These are phyloP conservation scores for Globisporangium parvum DNA, from an alignment of 352 stramenopile species.

Conservation along the genomic window DNA sequence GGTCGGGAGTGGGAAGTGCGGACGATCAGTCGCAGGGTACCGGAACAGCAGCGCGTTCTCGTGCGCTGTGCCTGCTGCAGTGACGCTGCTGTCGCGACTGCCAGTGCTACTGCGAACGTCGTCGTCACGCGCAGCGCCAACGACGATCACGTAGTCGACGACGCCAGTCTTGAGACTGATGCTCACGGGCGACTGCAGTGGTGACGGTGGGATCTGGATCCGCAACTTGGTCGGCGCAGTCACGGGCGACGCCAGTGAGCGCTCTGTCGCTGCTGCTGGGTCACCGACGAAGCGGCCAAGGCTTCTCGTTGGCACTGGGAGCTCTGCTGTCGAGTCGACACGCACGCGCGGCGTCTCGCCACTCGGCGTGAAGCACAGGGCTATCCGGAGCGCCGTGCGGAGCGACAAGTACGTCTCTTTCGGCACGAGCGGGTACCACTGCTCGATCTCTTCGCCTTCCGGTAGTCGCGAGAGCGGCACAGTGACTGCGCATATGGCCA, in stretches of 20 bases:
- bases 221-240: constrained; percentile 6
- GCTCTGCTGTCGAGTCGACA: constrained; percentile 17
- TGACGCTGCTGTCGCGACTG: not conserved
- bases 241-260: constrained; percentile 30
- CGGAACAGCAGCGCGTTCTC: constrained; percentile 62
- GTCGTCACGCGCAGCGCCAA: constrained; percentile 22
- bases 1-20: constrained; percentile 62
- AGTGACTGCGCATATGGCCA: constrained; percentile 39
- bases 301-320: constrained; percentile 13
- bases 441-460: constrained; percentile 75
- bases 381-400: constrained; percentile 62
- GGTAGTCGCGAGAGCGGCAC: constrained; percentile 60
- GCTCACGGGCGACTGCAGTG: constrained; percentile 6
- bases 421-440: constrained; percentile 73
- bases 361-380: constrained; percentile 57
- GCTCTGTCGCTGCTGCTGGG: constrained; percentile 17
- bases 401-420: constrained; percentile 42
- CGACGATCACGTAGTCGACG: constrained; percentile 77
- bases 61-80: not conserved
- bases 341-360: constrained; percentile 16
- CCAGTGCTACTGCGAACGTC: not conserved
- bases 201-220: constrained; percentile 7
- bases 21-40: constrained; percentile 49
- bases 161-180: constrained; percentile 52
- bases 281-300: constrained; percentile 4